Evolutionary conservation across 805 yeast species (phyloP).

Genomic region (Candida taoyuanica): DNA sequence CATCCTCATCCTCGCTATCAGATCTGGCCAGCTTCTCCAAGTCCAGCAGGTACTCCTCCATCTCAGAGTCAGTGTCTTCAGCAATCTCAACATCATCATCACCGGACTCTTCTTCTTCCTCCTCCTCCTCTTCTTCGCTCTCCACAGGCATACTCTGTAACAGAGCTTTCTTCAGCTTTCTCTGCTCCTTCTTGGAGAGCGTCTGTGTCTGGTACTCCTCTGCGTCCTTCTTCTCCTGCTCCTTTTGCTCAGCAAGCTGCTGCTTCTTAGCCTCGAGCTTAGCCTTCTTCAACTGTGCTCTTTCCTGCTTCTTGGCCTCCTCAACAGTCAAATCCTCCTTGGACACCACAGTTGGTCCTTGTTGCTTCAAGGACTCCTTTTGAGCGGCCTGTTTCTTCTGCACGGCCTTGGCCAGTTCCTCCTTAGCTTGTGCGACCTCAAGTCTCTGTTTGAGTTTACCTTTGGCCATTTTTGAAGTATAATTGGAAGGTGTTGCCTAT

Average conservation of each 20-base stretch:
- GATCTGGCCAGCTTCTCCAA: constrained; percentile 52
- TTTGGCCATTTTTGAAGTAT: constrained; percentile 21
- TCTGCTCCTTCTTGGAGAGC: constrained; percentile 60
- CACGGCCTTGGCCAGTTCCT: constrained; percentile 17
- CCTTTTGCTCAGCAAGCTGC: constrained; percentile 19
- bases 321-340: constrained; percentile 27
- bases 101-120: constrained; percentile 22
- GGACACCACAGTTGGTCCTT: constrained; percentile 31
- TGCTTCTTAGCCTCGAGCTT: constrained; percentile 17
- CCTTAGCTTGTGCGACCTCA: constrained; percentile 17
- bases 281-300: constrained; percentile 18
- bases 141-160: constrained; percentile 19
- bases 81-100: constrained; percentile 34
- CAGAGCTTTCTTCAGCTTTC: constrained; percentile 48
- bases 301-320: constrained; percentile 18
- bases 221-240: constrained; percentile 17
- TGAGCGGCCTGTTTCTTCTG: constrained; percentile 21
- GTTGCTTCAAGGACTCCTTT: constrained; percentile 15
- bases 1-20: constrained; percentile 38
- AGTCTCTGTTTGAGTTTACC: constrained; percentile 25
- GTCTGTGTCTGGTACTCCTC: constrained; percentile 44
- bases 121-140: constrained; percentile 24
- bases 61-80: constrained; percentile 41
- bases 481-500: background rate
- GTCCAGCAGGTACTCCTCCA: constrained; percentile 43